Evolutionary conservation across 352 stramenopile species (phyloP).

Genomic region (Pythium folliculosum): DNA sequence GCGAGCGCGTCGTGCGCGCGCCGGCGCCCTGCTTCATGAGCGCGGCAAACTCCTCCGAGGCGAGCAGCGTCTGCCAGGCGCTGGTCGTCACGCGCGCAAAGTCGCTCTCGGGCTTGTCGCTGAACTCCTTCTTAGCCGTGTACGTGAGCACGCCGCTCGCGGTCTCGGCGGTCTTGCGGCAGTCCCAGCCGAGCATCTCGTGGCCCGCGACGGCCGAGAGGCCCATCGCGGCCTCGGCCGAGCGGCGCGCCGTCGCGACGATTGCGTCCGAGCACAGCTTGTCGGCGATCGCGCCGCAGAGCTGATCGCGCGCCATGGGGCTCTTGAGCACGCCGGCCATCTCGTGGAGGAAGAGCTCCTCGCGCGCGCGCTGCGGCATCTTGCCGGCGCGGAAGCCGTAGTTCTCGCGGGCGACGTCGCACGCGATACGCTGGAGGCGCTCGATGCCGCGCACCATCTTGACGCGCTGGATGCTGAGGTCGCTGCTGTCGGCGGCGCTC

Average conservation of each 20-base stretch:
- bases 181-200: conserved; percentile 22
- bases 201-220: neutral
- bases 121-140: conserved; percentile 23
- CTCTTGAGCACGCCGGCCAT: conserved; percentile 22
- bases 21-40: conserved; percentile 12
- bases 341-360: conserved; percentile 27
- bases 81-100: conserved; percentile 15
- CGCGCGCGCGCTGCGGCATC: conserved; percentile 15
- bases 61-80: conserved; percentile 17
- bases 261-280: conserved; percentile 28
- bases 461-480: conserved; percentile 39
- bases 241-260: conserved; percentile 20
- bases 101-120: neutral
- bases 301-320: conserved; percentile 8
- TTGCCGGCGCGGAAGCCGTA: conserved; percentile 30
- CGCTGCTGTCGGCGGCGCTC: conserved; percentile 2
- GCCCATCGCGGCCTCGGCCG: conserved; percentile 14
- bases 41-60: conserved; percentile 13
- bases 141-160: conserved; percentile 15
- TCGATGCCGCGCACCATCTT: conserved; percentile 56
- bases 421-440: conserved; percentile 52
- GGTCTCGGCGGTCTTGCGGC: conserved; percentile 9
- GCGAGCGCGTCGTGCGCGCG: conserved; percentile 9
- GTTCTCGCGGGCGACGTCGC: conserved; percentile 48
- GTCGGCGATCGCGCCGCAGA: conserved; percentile 20